These are phyloP conservation scores for Zangia roseola DNA, from an alignment of 768 basidiomycete genomes.

Conservation along the genomic window DNA sequence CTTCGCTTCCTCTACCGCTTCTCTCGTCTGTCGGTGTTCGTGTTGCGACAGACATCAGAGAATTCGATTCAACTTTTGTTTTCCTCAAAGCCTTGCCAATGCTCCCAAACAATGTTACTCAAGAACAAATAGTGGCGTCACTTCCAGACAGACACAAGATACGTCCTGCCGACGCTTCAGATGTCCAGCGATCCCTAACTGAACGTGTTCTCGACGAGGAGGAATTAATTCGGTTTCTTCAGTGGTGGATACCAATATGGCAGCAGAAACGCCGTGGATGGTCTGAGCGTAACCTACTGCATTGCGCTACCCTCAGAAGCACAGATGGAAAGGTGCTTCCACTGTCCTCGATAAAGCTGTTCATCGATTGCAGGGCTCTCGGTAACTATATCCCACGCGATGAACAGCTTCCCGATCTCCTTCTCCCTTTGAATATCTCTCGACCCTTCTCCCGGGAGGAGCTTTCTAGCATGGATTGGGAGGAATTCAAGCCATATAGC, in stretches of 20 bases:
- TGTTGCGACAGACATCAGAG: constrained; percentile 61
- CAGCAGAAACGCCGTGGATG: too few relatives aligned
- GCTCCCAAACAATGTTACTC: constrained; percentile 53
- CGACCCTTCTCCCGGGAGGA: constrained; percentile 48
- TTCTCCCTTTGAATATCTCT: too few relatives aligned
- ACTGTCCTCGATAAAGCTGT: constrained; percentile 61
- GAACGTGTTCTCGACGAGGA: neutral
- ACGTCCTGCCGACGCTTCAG: neutral
- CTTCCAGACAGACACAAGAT: constrained; percentile 64
- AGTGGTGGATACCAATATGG: neutral
- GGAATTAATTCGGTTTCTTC: neutral
- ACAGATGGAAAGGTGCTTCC: constrained; percentile 59
- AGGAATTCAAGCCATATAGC: too few relatives aligned
- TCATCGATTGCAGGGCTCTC: constrained; percentile 59
- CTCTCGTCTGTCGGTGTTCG: constrained; percentile 75
- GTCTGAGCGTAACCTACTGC: too few relatives aligned
- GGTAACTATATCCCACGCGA: constrained; percentile 61
- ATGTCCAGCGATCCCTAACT: too few relatives aligned
- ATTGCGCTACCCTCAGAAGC: too few relatives aligned
- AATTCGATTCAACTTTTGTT: constrained; percentile 64
- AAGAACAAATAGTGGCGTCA: constrained; percentile 19
- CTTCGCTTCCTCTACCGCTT: constrained; percentile 56
- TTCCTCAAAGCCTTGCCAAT: constrained; percentile 79
- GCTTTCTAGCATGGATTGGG: constrained; percentile 68
- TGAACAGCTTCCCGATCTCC: constrained; percentile 63